Percentiles rank a stretch among this genome's conserved stretches.
These are phyloP conservation scores for Lachnellula suecica DNA, from an alignment of 2,329 filamentous ascomycete genomes.

Conservation along the genomic window DNA sequence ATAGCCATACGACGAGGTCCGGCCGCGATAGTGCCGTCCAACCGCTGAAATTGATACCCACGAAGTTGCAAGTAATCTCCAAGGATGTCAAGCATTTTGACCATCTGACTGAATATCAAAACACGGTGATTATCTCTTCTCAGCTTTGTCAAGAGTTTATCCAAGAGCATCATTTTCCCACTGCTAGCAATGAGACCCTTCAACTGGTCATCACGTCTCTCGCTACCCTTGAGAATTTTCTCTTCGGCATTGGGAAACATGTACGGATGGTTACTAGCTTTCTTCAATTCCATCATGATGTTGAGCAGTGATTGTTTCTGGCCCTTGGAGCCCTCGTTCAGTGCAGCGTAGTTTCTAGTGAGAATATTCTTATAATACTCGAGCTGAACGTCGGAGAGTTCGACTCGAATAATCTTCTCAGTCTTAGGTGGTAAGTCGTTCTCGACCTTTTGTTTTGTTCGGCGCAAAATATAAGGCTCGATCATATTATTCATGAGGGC, in stretches of 20 bases:
- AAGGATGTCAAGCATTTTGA: conserved; percentile 95
- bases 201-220: conserved; percentile 83
- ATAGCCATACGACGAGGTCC: conserved; percentile 88
- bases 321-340: conserved; percentile 86
- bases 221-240: conserved; percentile 77
- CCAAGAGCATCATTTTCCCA: conserved; percentile 99
- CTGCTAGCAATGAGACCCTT: conserved; percentile 94
- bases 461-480: conserved; percentile 89
- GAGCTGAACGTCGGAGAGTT: conserved; percentile 91
- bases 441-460: conserved; percentile 96
- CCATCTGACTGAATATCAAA: conserved; percentile 99
- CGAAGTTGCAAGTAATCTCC: conserved; percentile 90
- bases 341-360: conserved; percentile 90
- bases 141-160: conserved; percentile 90
- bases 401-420: conserved; percentile 97
- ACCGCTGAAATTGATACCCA: conserved; percentile 91
- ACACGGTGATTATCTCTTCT: conserved; percentile 94
- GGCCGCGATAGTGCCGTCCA: conserved; percentile 93
- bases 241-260: conserved; percentile 96
- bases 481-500: conserved; percentile 82
- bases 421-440: conserved; percentile 95
- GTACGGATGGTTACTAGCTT: conserved; percentile 97
- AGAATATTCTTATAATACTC: conserved; percentile 99
- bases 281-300: conserved; percentile 99
- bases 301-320: conserved; percentile 95